Evolutionary conservation across 306 rosid genomes (phyloP), one percentile per base, ranked within the genome.

Genomic region (Sindora glabra): DNA sequence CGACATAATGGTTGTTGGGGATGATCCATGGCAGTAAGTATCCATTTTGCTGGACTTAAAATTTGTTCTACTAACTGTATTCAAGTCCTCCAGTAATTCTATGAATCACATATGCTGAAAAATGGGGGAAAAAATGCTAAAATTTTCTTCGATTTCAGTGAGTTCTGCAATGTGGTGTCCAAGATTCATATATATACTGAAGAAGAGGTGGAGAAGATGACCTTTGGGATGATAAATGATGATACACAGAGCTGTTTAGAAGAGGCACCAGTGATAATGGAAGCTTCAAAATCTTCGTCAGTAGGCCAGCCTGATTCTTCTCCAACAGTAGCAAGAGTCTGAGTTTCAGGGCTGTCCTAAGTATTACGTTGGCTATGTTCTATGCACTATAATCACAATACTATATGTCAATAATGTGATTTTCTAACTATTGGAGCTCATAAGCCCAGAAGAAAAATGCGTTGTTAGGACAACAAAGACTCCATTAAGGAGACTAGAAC

Each of bases 161-260:
- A 91, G 64, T 91, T 91, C 65, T 85, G 96, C 53, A 64, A 80
- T 24, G 87, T 86, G 47, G 98, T 79, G 53, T 75, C 88, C 8
- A 91, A 91, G 76, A 91, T 91, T 69, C 96, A 88, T 58, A 77
- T 91, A 61, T 61, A 88, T 48, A 85, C 87, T 65, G 81, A 59
- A 77, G 96, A 87, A 77, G 97, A 91, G 78, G 96, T 91, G 63
- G 98, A 85, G 82, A 91, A 88, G 88, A 88, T 91, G 98, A 85
- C 86, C 10, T 48, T 79, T 26, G 95, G 92, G 70, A 66, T 87
- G 78, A 67, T 61, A 37, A 91, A 77, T 61, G 89, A 91, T 56
- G 98, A 88, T 48, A 85, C 81, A 8, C 95, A 85, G 48, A 91
- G 96, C 71, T 83, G 95, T 79, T 86, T 91, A 78, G 96, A 91